These are phyloP conservation scores for Alternaria consortialis DNA, from an alignment of 2,329 filamentous ascomycete species.

Conservation along the genomic window DNA sequence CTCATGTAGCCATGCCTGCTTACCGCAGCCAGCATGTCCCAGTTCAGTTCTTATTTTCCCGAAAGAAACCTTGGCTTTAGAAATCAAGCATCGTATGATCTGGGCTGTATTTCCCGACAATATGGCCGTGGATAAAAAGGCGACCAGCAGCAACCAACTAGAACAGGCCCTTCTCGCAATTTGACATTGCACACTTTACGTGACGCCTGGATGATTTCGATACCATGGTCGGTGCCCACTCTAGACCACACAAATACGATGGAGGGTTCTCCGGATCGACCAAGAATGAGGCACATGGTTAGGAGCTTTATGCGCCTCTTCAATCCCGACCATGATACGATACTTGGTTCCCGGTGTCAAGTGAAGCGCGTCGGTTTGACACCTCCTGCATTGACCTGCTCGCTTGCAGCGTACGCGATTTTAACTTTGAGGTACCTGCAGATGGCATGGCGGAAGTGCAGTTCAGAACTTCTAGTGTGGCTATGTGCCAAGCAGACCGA, in stretches of 20 bases:
- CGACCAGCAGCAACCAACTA: not conserved
- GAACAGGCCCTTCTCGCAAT: not conserved
- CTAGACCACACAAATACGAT: not conserved
- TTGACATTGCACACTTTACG: not conserved
- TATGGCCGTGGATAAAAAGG: not conserved
- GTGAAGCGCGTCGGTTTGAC: not conserved
- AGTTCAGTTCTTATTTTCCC: not conserved
- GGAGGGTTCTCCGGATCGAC: not conserved
- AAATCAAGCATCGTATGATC: not conserved
- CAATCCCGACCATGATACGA: not conserved
- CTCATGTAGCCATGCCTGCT: not conserved
- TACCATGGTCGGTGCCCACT: not conserved
- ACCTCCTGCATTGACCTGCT: not conserved
- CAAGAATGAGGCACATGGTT: not conserved
- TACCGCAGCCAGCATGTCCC: not conserved
- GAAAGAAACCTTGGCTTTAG: not conserved
- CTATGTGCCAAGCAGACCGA: not conserved
- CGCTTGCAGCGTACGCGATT: not conserved
- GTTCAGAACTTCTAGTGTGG: not conserved
- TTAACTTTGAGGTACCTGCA: constrained; percentile 4
- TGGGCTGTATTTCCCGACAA: not conserved
- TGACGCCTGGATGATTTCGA: not conserved
- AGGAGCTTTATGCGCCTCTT: not conserved
- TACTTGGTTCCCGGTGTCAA: constrained; percentile 2
- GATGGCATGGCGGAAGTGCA: not conserved